Percentiles rank a stretch among this genome's conserved stretches.
These are phyloP conservation scores for Camellia lanceoleosa DNA, from an alignment of 148 eudicot genomes.

Conservation along the genomic window DNA sequence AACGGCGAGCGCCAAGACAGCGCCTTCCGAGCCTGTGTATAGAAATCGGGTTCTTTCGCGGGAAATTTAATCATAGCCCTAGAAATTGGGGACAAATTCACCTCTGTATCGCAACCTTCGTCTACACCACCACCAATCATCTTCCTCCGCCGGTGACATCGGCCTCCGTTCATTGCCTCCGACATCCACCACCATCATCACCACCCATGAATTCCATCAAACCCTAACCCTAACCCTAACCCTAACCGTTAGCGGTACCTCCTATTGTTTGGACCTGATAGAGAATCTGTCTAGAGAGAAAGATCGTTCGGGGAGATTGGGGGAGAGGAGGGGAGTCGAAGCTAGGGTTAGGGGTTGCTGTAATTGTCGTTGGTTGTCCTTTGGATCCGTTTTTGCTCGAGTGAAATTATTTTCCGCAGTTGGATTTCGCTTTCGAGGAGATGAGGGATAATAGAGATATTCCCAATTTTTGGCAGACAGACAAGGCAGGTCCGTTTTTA, in stretches of 20 bases:
- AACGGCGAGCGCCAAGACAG: constrained; percentile 74
- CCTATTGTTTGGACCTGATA: too few species aligned
- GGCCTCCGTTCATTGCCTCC: constrained; percentile 53
- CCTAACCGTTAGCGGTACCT: not conserved
- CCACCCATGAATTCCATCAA: constrained; percentile 43
- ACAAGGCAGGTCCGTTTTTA: constrained; percentile 17
- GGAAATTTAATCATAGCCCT: constrained; percentile 27
- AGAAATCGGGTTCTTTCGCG: constrained; percentile 21
- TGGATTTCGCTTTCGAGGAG: constrained; percentile 34
- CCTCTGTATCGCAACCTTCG: constrained; percentile 59
- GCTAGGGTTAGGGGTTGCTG: constrained; percentile 89
- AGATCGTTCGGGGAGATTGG: not conserved
- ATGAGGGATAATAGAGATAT: constrained; percentile 44
- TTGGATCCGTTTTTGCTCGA: constrained; percentile 34
- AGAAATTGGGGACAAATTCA: constrained; percentile 42
- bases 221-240: constrained; percentile 38
- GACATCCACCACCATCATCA: constrained; percentile 36
- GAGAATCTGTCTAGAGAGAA: not conserved
- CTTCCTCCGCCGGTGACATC: constrained; percentile 65
- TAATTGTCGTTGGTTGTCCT: constrained; percentile 20
- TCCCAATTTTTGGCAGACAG: constrained; percentile 37
- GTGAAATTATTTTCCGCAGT: constrained; percentile 23
- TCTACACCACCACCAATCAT: constrained; percentile 61
- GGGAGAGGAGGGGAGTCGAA: constrained; percentile 19
- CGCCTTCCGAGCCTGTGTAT: constrained; percentile 66